Conservation (phyloP, 2,329 filamentous ascomycete genomes). For the Phaeophleospora eucalypticola region DNA sequence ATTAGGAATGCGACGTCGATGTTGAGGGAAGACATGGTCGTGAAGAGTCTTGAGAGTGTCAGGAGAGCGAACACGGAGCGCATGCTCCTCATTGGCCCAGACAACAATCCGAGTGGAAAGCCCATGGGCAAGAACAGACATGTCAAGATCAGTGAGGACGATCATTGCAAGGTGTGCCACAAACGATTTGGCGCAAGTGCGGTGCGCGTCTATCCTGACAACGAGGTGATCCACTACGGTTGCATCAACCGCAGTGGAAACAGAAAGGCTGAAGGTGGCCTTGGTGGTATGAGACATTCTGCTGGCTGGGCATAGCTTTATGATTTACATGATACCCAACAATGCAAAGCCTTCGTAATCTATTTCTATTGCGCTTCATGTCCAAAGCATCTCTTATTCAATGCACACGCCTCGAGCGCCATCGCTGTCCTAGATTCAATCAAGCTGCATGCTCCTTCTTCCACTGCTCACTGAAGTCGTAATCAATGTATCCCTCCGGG, state of each 20-base stretch:
- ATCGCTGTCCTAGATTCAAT: too few relatives aligned
- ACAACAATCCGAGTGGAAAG: constrained; percentile 56
- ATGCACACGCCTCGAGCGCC: background rate
- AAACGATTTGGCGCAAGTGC: constrained; percentile 90
- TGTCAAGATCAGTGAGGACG: constrained; percentile 80
- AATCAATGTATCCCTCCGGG: constrained; percentile 39
- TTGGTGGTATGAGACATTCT: background rate
- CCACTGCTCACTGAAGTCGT: constrained; percentile 7
- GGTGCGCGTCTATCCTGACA: constrained; percentile 79
- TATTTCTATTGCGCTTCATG: too few relatives aligned
- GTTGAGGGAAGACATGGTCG: constrained; percentile 74
- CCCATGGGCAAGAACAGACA: constrained; percentile 55
- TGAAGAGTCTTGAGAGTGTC: constrained; percentile 70
- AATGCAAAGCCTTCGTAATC: too few relatives aligned
- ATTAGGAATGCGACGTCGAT: constrained; percentile 81
- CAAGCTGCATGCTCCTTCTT: constrained; percentile 8
- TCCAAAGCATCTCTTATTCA: background rate
- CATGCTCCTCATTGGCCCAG: constrained; percentile 69
- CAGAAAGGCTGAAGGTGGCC: constrained; percentile 9
- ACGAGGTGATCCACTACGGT: constrained; percentile 48
- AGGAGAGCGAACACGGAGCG: constrained; percentile 75
- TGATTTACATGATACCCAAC: background rate
- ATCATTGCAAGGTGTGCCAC: constrained; percentile 87
- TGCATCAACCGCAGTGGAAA: constrained; percentile 35
- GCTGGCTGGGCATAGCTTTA: constrained; percentile 1